These are phyloP conservation scores for Hydrangea macrophylla DNA, from an alignment of 148 eudicot species.

Conservation along the genomic window DNA sequence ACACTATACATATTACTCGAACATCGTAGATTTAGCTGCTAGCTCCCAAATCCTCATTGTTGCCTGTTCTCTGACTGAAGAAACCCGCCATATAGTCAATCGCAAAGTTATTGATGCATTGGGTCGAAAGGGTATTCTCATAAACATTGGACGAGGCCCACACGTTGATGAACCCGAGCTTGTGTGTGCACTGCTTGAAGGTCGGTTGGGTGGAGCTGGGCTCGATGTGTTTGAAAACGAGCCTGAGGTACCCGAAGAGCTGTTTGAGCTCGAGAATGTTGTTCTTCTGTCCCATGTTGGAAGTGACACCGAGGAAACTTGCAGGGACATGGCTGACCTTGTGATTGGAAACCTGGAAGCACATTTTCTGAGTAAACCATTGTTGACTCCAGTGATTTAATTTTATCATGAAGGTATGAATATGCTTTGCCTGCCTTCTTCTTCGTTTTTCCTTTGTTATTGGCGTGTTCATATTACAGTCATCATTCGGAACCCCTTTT, in stretches of 20 bases:
- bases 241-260: conserved; percentile 68
- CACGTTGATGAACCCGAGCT: conserved; percentile 79
- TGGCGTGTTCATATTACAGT: neutral
- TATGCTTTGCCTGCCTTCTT: neutral
- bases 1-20: conserved; percentile 52
- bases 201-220: conserved; percentile 83
- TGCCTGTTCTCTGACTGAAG: conserved; percentile 40
- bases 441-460: too few species aligned
- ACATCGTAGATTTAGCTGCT: conserved; percentile 52
- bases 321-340: conserved; percentile 71
- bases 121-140: conserved; percentile 66
- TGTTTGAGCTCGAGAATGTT: conserved; percentile 61
- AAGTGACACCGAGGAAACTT: conserved; percentile 63
- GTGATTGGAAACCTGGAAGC: conserved; percentile 65
- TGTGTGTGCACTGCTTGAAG: conserved; percentile 69
- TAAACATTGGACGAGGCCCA: conserved; percentile 80
- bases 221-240: conserved; percentile 86
- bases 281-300: conserved; percentile 74
- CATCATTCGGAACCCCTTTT: neutral
- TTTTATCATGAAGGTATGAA: neutral
- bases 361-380: conserved; percentile 48
- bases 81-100: conserved; percentile 71
- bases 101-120: conserved; percentile 65
- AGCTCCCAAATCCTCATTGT: conserved; percentile 59
- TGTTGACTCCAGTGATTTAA: conserved; percentile 69